phyloP scores from a whole-genome alignment of 257 asterid genomes.

The Plantago elongata region DNA sequence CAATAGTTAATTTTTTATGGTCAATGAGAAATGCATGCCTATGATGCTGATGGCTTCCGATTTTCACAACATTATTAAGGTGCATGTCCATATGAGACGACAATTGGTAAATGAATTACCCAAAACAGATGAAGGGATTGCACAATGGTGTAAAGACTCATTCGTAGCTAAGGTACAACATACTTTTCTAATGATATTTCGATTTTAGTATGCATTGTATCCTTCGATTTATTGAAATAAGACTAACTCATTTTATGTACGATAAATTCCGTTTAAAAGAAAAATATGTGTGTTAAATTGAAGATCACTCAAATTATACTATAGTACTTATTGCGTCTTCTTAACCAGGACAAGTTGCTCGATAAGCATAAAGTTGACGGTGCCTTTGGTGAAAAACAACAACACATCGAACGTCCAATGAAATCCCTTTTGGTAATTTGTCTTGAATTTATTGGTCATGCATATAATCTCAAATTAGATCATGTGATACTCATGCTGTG shows the following conservation, averaged over 20 bases:
- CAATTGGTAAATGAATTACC: constrained; percentile 82
- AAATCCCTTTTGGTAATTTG: constrained; percentile 71
- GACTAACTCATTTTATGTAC: too few relatives aligned
- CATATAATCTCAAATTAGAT: constrained; percentile 7
- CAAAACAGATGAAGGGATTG: constrained; percentile 67
- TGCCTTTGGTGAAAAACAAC: constrained; percentile 60
- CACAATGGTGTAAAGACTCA: constrained; percentile 87
- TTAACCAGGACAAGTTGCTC: constrained; percentile 64
- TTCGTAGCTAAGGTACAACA: constrained; percentile 67
- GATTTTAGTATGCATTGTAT: background rate
- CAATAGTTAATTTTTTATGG: too few relatives aligned
- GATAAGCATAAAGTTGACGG: constrained; percentile 65
- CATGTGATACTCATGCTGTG: too few relatives aligned
- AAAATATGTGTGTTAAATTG: too few relatives aligned
- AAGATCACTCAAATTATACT: too few relatives aligned
- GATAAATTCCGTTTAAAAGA: too few relatives aligned
- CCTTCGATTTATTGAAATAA: background rate
- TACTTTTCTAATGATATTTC: constrained; percentile 3
- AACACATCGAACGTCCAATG: constrained; percentile 64
- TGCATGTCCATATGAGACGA: constrained; percentile 82
- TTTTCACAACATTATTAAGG: constrained; percentile 44
- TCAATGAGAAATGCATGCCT: too few relatives aligned
- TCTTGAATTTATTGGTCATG: background rate
- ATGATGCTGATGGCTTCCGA: constrained; percentile 14
- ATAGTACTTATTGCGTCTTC: background rate